Percentiles rank a stretch among this genome's conserved stretches.
Conservation (phyloP, 2,329 filamentous ascomycete species). For the Xylariaceae sp. region DNA sequence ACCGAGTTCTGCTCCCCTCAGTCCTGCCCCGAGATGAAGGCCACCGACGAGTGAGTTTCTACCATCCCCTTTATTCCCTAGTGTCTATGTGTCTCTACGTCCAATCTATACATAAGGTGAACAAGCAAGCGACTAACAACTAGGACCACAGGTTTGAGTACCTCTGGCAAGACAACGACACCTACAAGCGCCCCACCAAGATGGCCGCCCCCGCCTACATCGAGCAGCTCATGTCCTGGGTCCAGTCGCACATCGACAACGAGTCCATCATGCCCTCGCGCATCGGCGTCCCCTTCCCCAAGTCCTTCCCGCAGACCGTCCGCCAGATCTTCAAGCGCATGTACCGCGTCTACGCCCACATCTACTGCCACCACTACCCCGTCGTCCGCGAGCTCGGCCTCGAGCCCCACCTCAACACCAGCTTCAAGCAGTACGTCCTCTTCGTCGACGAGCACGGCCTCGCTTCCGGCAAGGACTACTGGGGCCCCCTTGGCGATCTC, state of each 20-base stretch:
- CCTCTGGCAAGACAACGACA: conserved; percentile 94
- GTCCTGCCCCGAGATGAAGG: conserved; percentile 98
- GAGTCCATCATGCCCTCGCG: conserved; percentile 91
- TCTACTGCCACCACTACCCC: conserved; percentile 99
- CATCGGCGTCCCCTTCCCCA: conserved; percentile 92
- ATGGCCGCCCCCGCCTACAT: conserved; percentile 98
- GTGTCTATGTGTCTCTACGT: neutral
- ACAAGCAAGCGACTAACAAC: neutral
- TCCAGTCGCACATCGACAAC: conserved; percentile 92
- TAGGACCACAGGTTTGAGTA: conserved; percentile 75
- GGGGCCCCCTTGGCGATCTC: conserved; percentile 89
- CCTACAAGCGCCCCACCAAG: conserved; percentile 94
- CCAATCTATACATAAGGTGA: neutral
- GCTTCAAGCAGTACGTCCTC: conserved; percentile 98
- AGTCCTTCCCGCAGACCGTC: conserved; percentile 81
- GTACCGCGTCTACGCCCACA: conserved; percentile 97
- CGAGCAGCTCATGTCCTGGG: conserved; percentile 96
- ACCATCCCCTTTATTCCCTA: neutral
- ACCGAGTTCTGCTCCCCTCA: conserved; percentile 98
- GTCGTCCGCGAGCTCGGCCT: conserved; percentile 92
- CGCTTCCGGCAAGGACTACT: conserved; percentile 93
- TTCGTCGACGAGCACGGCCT: conserved; percentile 96
- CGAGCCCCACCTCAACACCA: conserved; percentile 96
- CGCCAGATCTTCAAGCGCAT: conserved; percentile 98
- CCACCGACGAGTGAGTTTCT: conserved; percentile 82